Conservation (phyloP, 2,329 filamentous ascomycete species). For the Diaporthe vaccinii region DNA sequence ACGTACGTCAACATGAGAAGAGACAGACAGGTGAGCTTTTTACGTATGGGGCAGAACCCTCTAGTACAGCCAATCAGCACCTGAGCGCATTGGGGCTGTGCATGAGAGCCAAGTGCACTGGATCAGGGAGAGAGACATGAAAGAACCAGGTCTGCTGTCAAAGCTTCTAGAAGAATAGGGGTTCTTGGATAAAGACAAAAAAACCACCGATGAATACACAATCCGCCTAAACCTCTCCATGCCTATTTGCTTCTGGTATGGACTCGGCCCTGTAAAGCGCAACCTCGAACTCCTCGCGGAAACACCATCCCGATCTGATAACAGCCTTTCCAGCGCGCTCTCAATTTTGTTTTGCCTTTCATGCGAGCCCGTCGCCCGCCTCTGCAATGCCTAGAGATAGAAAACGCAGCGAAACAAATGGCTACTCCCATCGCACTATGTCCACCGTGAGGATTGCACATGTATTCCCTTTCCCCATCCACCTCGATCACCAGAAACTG, state of each 20-base stretch:
- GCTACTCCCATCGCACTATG: slow-evolving; percentile 2
- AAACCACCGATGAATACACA: neutral
- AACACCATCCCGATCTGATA: slow-evolving; percentile 9
- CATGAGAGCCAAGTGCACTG: slow-evolving; percentile 21
- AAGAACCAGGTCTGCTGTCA: slow-evolving; percentile 7
- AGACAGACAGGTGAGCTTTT: slow-evolving; percentile 2
- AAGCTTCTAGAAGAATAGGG: neutral
- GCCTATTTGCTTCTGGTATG: neutral
- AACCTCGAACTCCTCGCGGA: slow-evolving; percentile 24
- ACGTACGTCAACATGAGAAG: slow-evolving; percentile 5
- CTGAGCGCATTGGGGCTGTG: slow-evolving; percentile 23
- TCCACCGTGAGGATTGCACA: neutral
- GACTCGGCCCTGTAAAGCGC: neutral
- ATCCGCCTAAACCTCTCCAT: neutral
- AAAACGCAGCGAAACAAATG: neutral
- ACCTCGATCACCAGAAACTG: slow-evolving; percentile 87
- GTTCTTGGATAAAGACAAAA: neutral
- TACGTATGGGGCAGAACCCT: slow-evolving; percentile 18
- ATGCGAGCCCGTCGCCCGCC: neutral
- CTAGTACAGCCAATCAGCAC: slow-evolving; percentile 26
- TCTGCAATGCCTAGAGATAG: slow-evolving; percentile 5
- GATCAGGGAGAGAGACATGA: neutral
- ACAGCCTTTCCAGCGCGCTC: neutral
- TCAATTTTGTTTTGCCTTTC: slow-evolving; percentile 23
- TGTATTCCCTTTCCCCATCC: neutral